Conservation (phyloP, 306 rosid species). For the Vigna reflexopilosa region DNA sequence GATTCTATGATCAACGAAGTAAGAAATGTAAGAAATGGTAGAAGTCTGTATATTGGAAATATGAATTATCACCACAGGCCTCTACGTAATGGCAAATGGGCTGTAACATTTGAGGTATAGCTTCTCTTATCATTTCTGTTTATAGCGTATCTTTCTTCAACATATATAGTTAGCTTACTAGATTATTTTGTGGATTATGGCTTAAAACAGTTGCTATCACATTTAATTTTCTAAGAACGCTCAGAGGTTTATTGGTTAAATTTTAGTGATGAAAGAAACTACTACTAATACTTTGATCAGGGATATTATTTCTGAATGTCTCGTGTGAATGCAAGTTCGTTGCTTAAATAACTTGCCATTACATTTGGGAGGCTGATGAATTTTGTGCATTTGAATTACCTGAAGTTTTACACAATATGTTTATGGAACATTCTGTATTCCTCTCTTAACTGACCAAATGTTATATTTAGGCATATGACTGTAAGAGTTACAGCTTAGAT, state of each 20-base stretch:
- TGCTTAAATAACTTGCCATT: too few species aligned
- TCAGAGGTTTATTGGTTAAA: too few species aligned
- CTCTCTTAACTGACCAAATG: background rate
- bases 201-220: background rate
- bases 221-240: too few species aligned
- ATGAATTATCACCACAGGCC: constrained; percentile 76
- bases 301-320: too few species aligned
- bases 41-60: constrained; percentile 72
- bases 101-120: constrained; percentile 74
- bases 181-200: background rate
- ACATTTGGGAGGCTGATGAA: too few species aligned
- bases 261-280: too few species aligned
- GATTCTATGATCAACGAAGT: constrained; percentile 66
- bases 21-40: constrained; percentile 43
- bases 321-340: too few species aligned
- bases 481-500: background rate
- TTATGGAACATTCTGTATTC: background rate
- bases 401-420: too few species aligned
- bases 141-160: background rate
- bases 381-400: too few species aligned
- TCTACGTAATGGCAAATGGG: constrained; percentile 83
- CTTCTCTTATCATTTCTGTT: constrained; percentile 4
- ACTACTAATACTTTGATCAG: too few species aligned
- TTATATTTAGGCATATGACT: background rate
- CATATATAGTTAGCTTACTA: background rate